Percentiles rank a stretch among this genome's conserved stretches.
phyloP scores from a whole-genome alignment of 2,329 filamentous ascomycete species.

The Ascochyta rabiei region DNA sequence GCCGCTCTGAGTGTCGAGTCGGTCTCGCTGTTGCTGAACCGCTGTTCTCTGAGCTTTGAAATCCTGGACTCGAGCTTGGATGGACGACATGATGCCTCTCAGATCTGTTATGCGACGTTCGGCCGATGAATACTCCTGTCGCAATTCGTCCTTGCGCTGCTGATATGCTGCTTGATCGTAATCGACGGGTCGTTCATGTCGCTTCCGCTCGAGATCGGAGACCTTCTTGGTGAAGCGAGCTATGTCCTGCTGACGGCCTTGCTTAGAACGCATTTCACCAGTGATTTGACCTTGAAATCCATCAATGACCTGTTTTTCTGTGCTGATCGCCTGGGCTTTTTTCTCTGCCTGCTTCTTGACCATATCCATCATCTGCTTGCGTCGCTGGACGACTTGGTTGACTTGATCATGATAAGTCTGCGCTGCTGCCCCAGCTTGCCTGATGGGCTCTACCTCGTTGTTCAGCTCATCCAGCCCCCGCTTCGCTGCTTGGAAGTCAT shows the following conservation, averaged over 20 bases:
- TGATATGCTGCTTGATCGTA: conserved; percentile 77
- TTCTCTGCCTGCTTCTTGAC: conserved; percentile 61
- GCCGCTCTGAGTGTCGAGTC: conserved; percentile 45
- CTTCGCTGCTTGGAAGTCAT: conserved; percentile 60
- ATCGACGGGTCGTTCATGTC: conserved; percentile 66
- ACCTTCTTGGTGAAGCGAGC: conserved; percentile 57
- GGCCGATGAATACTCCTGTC: conserved; percentile 56
- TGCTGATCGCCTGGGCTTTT: conserved; percentile 42
- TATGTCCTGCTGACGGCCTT: conserved; percentile 43
- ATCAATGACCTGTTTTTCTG: conserved; percentile 47
- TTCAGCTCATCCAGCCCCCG: conserved; percentile 66
- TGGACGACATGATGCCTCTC: conserved; percentile 45
- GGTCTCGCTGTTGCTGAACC: conserved; percentile 17
- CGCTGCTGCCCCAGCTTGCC: conserved; percentile 73
- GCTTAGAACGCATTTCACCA: conserved; percentile 52
- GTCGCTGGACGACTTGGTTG: conserved; percentile 60
- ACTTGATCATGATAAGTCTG: conserved; percentile 68
- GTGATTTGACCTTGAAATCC: conserved; percentile 51
- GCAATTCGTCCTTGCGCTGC: conserved; percentile 69
- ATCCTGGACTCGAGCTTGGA: conserved; percentile 13
- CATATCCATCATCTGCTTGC: conserved; percentile 60
- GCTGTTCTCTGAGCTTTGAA: conserved; percentile 39
- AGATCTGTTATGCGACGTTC: conserved; percentile 52
- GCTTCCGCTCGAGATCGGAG: conserved; percentile 65
- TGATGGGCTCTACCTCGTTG: conserved; percentile 67